phyloP scores from a whole-genome alignment of 1,139 yeast genomes.

The Sugiyamaella castrensis region DNA sequence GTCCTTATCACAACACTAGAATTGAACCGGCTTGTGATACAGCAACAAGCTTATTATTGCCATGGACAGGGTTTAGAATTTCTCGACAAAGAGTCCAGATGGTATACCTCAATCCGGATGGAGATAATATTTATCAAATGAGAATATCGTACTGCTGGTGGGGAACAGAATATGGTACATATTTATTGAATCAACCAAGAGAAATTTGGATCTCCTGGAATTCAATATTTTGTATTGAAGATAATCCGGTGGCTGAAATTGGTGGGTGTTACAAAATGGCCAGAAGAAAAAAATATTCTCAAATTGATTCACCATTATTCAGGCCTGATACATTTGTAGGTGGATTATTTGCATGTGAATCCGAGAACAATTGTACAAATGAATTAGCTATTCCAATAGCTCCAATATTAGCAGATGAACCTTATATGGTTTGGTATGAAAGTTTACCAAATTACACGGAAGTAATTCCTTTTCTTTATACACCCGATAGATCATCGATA shows the following conservation, averaged over 20 bases:
- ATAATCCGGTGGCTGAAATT: conserved; percentile 12
- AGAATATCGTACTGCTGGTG: conserved; percentile 22
- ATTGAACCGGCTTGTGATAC: conserved; percentile 26
- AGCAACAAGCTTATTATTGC: conserved; percentile 24
- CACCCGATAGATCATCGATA: conserved; percentile 28
- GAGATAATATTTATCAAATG: conserved; percentile 8
- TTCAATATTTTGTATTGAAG: conserved; percentile 20
- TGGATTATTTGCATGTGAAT: conserved; percentile 28
- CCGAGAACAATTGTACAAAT: conserved; percentile 11
- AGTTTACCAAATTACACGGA: conserved; percentile 9
- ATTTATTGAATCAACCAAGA: background rate
- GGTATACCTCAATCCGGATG: conserved; percentile 1
- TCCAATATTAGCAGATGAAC: conserved; percentile 32
- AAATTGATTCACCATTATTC: conserved; percentile 12
- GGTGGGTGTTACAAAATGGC: conserved; percentile 27
- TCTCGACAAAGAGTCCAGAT: conserved; percentile 14
- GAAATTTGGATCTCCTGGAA: conserved; percentile 23
- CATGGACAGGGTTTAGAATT: conserved; percentile 29
- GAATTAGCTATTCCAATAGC: conserved; percentile 24
- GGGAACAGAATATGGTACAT: conserved; percentile 19
- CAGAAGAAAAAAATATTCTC: conserved; percentile 14
- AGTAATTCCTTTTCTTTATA: conserved; percentile 28
- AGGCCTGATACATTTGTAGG: conserved; percentile 28
- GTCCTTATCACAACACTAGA: conserved; percentile 22
- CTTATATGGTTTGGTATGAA: conserved; percentile 26